Base-by-base conservation (phyloP, 2,329 filamentous ascomycete genomes). In the Fusarium sp. region DNA sequence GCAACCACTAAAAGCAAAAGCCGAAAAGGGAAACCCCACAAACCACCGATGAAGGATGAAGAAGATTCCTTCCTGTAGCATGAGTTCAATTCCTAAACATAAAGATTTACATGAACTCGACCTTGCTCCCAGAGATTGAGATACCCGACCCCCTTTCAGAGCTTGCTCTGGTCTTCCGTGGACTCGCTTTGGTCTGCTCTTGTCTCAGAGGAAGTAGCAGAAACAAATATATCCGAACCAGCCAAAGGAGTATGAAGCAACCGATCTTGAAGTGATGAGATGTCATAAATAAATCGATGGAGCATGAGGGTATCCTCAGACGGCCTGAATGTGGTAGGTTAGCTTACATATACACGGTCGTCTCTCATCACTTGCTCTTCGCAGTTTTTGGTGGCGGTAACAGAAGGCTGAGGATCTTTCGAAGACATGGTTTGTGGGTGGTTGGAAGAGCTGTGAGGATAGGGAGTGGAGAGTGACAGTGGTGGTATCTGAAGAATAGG, bases 211-310 rank as follows among this genome's bases (percentile, higher is more conserved):
- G 5, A 20, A 11, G 9, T 4, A 2, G n/a, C 7, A 14, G 19
- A 20, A 9, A 5, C 1, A 7, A 4, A 3, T 4, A 17, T 1
- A 12, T 34, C 10, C 6, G 11, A 4, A 0, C 19, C 15, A 3
- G 2, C 1, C 2, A 7, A 9, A n/a, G 32, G 7, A 5, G 14
- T 5, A 19, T 55, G 46, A 10, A 67, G 21, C 0, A 71, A 53
- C 1, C 51, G 48, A 20, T 67, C 62, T 17, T 69, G 65, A 10
- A 67, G 12, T 2, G 58, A 61, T 4, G 43, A 58, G 0, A 40
- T 52, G 24, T 70, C 61, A 9, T 67, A 47, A 23, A 71, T 49
- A 24, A 60, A 71, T 15, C 36, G 44, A 0, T 46, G 24, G 7
- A 71, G 49, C 48, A 67, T 58, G 4, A 2, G 21, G 4, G 9